A percentile compares a stretch with the other conserved stretches of the same genome.
Conservation (phyloP, 2,329 filamentous ascomycete species). For the Phaeosphaeria sp. region DNA sequence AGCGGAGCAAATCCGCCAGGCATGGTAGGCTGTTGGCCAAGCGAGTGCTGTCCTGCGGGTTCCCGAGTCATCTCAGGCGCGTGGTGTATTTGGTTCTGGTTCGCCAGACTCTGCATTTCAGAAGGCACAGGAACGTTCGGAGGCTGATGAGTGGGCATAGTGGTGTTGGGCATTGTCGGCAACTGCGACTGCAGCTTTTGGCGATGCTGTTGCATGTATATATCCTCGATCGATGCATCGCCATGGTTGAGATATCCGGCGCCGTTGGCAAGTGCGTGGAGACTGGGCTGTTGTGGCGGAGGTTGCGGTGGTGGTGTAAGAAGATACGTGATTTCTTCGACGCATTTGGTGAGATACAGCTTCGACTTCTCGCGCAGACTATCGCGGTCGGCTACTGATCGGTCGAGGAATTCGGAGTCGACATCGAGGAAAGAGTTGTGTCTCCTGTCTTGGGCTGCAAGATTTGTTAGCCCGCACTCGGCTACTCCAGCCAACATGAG, state of each 20-base stretch:
- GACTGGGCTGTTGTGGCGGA: conserved; percentile 58
- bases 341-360: conserved; percentile 68
- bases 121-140: conserved; percentile 53
- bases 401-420: conserved; percentile 50
- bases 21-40: conserved; percentile 42
- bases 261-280: conserved; percentile 45
- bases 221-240: conserved; percentile 65
- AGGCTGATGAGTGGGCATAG: conserved; percentile 68
- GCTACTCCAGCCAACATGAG: neutral
- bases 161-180: conserved; percentile 41
- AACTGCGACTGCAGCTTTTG: conserved; percentile 58
- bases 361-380: conserved; percentile 68
- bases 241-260: conserved; percentile 55
- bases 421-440: conserved; percentile 61
- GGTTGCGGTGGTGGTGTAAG: conserved; percentile 69
- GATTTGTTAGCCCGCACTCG: conserved; percentile 21
- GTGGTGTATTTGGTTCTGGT: conserved; percentile 48
- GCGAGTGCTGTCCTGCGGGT: conserved; percentile 50
- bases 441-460: conserved; percentile 53
- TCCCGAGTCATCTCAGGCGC: conserved; percentile 55
- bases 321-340: conserved; percentile 72
- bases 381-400: conserved; percentile 61
- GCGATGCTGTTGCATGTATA: conserved; percentile 64
- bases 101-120: conserved; percentile 50
- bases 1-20: conserved; percentile 45